phyloP scores from a whole-genome alignment of 2,329 filamentous ascomycete species.

The Chrysoporthe austroafricana region DNA sequence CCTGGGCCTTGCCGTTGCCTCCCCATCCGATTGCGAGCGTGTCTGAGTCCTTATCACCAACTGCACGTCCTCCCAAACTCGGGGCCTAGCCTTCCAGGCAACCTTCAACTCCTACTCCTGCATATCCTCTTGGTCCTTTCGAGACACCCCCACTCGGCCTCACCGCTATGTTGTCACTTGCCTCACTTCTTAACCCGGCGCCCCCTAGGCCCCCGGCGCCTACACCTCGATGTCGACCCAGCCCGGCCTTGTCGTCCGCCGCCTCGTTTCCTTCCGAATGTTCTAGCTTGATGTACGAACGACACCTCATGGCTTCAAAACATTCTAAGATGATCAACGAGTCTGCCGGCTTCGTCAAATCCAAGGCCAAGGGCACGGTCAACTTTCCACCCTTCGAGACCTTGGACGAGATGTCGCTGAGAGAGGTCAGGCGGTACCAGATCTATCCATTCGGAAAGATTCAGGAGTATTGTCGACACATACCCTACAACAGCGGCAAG shows the following conservation, averaged over 20 bases:
- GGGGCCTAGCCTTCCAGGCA: constrained; percentile 30
- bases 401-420: constrained; percentile 58
- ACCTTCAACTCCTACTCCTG: constrained; percentile 39
- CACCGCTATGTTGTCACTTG: constrained; percentile 64
- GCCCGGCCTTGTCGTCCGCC: constrained; percentile 43
- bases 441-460: constrained; percentile 70
- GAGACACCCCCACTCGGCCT: constrained; percentile 40
- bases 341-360: constrained; percentile 63
- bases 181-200: constrained; percentile 68
- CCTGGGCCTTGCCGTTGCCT: constrained; percentile 25
- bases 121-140: constrained; percentile 52
- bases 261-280: constrained; percentile 41
- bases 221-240: constrained; percentile 48
- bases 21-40: constrained; percentile 37
- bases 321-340: constrained; percentile 67
- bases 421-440: constrained; percentile 64
- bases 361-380: constrained; percentile 66
- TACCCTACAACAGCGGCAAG: constrained; percentile 94
- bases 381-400: constrained; percentile 77
- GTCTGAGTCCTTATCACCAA: constrained; percentile 38
- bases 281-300: constrained; percentile 33
- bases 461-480: constrained; percentile 68
- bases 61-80: constrained; percentile 23
- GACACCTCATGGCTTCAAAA: constrained; percentile 41
- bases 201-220: constrained; percentile 45